Evolutionary conservation across 345 rosid genomes (phyloP), one percentile per base, ranked within the genome.

Genomic region (Aquilaria malaccensis): DNA sequence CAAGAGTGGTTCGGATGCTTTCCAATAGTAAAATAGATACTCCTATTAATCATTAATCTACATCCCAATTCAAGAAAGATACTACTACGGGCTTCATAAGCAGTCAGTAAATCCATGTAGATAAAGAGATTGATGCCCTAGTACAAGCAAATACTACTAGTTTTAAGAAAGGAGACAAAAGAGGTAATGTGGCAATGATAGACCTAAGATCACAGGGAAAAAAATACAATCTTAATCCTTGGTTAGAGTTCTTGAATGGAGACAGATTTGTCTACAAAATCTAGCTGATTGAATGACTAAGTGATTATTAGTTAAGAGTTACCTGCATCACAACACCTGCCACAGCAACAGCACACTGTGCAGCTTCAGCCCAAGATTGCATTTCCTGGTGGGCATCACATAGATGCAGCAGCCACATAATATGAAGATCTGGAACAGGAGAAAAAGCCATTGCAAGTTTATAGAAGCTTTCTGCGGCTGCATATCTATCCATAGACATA

Each of bases 371-470:
- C 83, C 85, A 94, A 52, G 99, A 90, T 76, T 90, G 99, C 97
- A 94, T 94, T 83, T 94, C 99, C 79, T 94, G 99, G 80, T 90
- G 99, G 1, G 99, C 97, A 77, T 94, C 99, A 69, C 99, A 94
- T 55, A 94, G 75, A 84, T 94, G 99, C 69, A 94, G 72, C 70
- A 94, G 82, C 97, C 99, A 94, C 99, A 94, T 94, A 58, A 94
- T 90, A 76, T 94, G 97, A 78, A 94, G 99, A 79, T 94, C 99
- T 0, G 99, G 99, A 69, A 94, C 99, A 66, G 97, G 91, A 53
- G 97, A 86, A 85, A 94, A 94, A 58, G 99, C 99, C 92, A 94
- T 88, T 62, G 96, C 99, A 73, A 94, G 95, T 80, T 86, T 94
- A 72, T 88, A 86, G 73, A 83, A 90, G 83, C 99, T 85, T 82